phyloP scores from a whole-genome alignment of 1,139 yeast genomes.

The Scheffersomyces cryptocercus region DNA sequence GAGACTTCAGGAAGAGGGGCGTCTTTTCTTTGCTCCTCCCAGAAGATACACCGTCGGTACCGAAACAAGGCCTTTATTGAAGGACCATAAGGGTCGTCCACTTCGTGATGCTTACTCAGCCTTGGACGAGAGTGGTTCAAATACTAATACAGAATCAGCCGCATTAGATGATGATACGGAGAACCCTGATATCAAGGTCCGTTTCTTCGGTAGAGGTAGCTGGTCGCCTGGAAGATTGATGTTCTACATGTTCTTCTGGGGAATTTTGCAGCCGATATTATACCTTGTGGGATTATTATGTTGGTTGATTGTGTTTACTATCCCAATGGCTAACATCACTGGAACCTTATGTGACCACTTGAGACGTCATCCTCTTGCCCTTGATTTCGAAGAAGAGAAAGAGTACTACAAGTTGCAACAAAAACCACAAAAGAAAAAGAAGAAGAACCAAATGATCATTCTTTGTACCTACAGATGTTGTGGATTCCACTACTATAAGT shows the following conservation, averaged over 20 bases:
- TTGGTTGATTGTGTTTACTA: slow-evolving; percentile 86
- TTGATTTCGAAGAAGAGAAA: slow-evolving; percentile 65
- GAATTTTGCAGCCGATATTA: slow-evolving; percentile 68
- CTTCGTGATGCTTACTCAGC: slow-evolving; percentile 42
- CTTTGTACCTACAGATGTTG: slow-evolving; percentile 89
- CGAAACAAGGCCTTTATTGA: slow-evolving; percentile 41
- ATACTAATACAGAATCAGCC: slow-evolving; percentile 13
- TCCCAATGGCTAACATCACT: slow-evolving; percentile 87
- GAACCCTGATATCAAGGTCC: slow-evolving; percentile 42
- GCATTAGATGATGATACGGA: slow-evolving; percentile 35
- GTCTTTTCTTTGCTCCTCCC: slow-evolving; percentile 72
- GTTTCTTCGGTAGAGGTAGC: slow-evolving; percentile 89
- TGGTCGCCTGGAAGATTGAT: slow-evolving; percentile 86
- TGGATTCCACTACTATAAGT: slow-evolving; percentile 91
- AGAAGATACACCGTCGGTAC: slow-evolving; percentile 39
- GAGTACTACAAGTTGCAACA: slow-evolving; percentile 40
- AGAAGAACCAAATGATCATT: slow-evolving; percentile 44
- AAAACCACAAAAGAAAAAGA: slow-evolving; percentile 20
- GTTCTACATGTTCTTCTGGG: slow-evolving; percentile 74
- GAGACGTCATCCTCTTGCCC: slow-evolving; percentile 87
- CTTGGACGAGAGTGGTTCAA: slow-evolving; percentile 18
- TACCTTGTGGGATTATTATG: slow-evolving; percentile 57
- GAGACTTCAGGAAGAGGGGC: slow-evolving; percentile 77
- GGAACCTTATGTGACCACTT: slow-evolving; percentile 65
- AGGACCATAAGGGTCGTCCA: slow-evolving; percentile 48